Evolutionary conservation across 1,284 basidiomycete genomes (phyloP).

Genomic region (Rhodotorula sp.): DNA sequence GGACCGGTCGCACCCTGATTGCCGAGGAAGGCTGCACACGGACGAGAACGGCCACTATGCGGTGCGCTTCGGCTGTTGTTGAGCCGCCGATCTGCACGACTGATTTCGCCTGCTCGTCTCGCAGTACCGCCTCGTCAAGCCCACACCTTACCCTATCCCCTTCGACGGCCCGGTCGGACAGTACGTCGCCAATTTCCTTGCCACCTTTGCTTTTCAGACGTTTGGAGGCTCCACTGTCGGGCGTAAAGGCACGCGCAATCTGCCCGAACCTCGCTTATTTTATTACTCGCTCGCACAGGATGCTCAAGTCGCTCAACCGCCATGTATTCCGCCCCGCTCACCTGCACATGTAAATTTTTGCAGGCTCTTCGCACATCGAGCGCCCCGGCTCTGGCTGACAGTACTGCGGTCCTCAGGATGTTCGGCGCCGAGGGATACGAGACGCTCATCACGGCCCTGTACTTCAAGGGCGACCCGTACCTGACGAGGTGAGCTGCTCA

Average conservation of each 20-base stretch:
- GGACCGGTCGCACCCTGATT: slow-evolving; percentile 64
- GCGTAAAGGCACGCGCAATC: too few relatives aligned
- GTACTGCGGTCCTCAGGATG: slow-evolving; percentile 4
- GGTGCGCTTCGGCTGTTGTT: background rate
- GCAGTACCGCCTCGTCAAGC: slow-evolving; percentile 61
- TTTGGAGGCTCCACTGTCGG: too few relatives aligned
- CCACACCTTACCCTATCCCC: slow-evolving; percentile 69
- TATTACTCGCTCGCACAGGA: background rate
- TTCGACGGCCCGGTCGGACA: slow-evolving; percentile 50
- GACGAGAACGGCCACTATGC: slow-evolving; percentile 63
- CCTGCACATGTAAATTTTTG: slow-evolving; percentile 8
- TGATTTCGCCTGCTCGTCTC: too few relatives aligned
- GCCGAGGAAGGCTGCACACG: slow-evolving; percentile 66
- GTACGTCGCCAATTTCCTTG: background rate
- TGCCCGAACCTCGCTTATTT: background rate
- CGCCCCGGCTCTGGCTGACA: too few relatives aligned
- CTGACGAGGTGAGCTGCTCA: slow-evolving; percentile 58
- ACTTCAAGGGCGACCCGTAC: slow-evolving; percentile 67
- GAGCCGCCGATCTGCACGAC: too few relatives aligned
- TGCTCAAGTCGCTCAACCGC: slow-evolving; percentile 61
- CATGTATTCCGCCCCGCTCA: slow-evolving; percentile 62
- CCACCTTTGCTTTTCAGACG: too few relatives aligned
- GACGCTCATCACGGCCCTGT: slow-evolving; percentile 69
- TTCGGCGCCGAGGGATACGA: slow-evolving; percentile 62
- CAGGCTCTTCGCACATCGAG: too few relatives aligned